These are phyloP conservation scores for Acorus gramineus DNA, from an alignment of 106 monocot species.

Conservation along the genomic window DNA sequence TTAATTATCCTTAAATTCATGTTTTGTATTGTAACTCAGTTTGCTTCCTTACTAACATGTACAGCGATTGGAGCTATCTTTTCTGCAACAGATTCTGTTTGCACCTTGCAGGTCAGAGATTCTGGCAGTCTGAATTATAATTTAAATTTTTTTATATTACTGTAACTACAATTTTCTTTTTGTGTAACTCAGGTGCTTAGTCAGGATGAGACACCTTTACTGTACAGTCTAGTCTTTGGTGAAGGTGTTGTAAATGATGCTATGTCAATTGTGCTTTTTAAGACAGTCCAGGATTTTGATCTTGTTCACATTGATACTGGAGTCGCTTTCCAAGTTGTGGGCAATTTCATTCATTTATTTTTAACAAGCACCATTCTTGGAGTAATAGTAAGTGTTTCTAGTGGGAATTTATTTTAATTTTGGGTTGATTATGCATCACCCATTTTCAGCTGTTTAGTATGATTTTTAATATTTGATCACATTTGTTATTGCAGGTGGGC, in stretches of 20 bases:
- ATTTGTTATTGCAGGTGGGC: constrained; percentile 44
- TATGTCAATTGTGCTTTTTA: constrained; percentile 93
- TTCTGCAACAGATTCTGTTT: constrained; percentile 98
- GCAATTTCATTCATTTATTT: constrained; percentile 84
- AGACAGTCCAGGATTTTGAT: constrained; percentile 91
- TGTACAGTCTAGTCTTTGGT: constrained; percentile 94
- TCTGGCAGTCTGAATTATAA: neutral
- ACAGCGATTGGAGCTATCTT: constrained; percentile 96
- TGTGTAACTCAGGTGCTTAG: constrained; percentile 60
- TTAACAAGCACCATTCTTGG: constrained; percentile 83
- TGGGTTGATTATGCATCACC: too few species aligned
- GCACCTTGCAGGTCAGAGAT: constrained; percentile 79
- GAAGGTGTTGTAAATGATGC: constrained; percentile 99
- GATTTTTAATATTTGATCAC: constrained; percentile 1
- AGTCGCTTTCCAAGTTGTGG: constrained; percentile 43
- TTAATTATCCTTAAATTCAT: too few species aligned
- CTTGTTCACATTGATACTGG: constrained; percentile 58
- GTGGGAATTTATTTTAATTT: too few species aligned
- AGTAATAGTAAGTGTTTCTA: constrained; percentile 46
- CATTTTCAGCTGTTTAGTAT: too few species aligned
- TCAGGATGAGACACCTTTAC: constrained; percentile 95
- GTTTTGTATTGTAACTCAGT: too few species aligned
- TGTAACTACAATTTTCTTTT: neutral
- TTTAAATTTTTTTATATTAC: neutral
- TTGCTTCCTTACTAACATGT: constrained; percentile 1